Conservation (phyloP, 768 basidiomycete genomes). For the Tricholoma hemisulphureum region DNA sequence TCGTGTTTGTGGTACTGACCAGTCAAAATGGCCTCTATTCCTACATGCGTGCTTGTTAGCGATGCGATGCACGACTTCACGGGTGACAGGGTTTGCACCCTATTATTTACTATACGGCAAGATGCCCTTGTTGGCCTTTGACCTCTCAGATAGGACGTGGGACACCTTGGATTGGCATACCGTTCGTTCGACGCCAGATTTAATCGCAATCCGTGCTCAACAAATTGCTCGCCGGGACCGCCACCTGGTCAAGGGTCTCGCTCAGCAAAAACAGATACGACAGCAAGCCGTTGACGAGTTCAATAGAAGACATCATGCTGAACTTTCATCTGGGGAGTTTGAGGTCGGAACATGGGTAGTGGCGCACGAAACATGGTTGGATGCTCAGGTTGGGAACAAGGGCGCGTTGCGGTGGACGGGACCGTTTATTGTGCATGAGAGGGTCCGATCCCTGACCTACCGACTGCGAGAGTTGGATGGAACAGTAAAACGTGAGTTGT, state of each 20-base stretch:
- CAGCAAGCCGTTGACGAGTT: conserved; percentile 22
- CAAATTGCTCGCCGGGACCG: conserved; percentile 22
- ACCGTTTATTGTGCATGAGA: conserved; percentile 24
- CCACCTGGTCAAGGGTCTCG: conserved; percentile 11
- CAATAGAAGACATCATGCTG: conserved; percentile 10
- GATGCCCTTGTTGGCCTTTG: conserved; percentile 10
- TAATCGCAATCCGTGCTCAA: conserved; percentile 20
- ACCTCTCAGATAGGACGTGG: conserved; percentile 29
- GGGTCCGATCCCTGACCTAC: conserved; percentile 2
- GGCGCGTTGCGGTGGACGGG: conserved; percentile 28
- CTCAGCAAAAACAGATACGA: conserved; percentile 8
- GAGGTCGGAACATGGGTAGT: conserved; percentile 29
- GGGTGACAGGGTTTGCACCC: conserved; percentile 29
- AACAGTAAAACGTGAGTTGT: conserved; percentile 10
- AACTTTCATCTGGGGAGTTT: conserved; percentile 18
- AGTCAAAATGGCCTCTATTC: conserved; percentile 22
- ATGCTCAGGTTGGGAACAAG: conserved; percentile 30
- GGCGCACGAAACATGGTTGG: conserved; percentile 28
- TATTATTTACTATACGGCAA: conserved; percentile 32
- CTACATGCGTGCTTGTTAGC: conserved; percentile 26
- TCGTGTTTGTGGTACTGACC: conserved; percentile 14
- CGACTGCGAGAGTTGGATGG: conserved; percentile 16
- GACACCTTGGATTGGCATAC: conserved; percentile 24
- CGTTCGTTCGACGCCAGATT: conserved; percentile 19
- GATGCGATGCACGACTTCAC: conserved; percentile 19